These are phyloP conservation scores for Aspergillus ibericus DNA, from an alignment of 2,329 filamentous ascomycete species.

Conservation along the genomic window DNA sequence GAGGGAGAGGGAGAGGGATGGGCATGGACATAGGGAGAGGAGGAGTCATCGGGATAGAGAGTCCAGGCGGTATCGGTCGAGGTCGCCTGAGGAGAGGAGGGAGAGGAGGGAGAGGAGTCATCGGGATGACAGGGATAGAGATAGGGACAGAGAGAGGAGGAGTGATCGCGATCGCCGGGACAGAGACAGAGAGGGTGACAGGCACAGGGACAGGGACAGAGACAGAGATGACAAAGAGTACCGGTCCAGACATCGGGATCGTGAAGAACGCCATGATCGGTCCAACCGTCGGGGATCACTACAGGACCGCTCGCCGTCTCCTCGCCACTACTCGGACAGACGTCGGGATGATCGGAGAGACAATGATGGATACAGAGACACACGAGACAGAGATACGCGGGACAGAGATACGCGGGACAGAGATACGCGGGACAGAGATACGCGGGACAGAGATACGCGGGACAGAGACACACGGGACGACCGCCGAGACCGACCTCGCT, in stretches of 20 bases:
- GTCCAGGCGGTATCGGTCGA: constrained; percentile 16
- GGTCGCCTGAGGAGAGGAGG: constrained; percentile 10
- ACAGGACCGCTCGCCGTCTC: constrained; percentile 25
- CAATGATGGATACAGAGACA: constrained; percentile 4
- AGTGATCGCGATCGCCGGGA: constrained; percentile 19
- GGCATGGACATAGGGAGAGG: constrained; percentile 24
- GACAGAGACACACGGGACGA: background rate
- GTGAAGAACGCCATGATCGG: constrained; percentile 26
- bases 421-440: constrained; percentile 6
- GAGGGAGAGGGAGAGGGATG: constrained; percentile 16
- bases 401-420: background rate
- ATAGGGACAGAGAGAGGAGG: constrained; percentile 5
- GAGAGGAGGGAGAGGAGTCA: constrained; percentile 14
- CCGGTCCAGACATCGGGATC: constrained; percentile 22
- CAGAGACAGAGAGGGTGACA: constrained; percentile 13
- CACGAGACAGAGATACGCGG: background rate
- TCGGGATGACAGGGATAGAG: background rate
- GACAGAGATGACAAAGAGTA: constrained; percentile 24
- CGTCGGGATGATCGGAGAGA: constrained; percentile 16
- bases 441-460: constrained; percentile 5
- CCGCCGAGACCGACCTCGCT: constrained; percentile 13
- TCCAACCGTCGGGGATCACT: constrained; percentile 20
- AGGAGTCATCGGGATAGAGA: constrained; percentile 23
- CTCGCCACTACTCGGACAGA: constrained; percentile 15
- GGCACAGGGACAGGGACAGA: constrained; percentile 16